Conservation (phyloP, 805 yeast species). For the Starmera pachycereana region DNA sequence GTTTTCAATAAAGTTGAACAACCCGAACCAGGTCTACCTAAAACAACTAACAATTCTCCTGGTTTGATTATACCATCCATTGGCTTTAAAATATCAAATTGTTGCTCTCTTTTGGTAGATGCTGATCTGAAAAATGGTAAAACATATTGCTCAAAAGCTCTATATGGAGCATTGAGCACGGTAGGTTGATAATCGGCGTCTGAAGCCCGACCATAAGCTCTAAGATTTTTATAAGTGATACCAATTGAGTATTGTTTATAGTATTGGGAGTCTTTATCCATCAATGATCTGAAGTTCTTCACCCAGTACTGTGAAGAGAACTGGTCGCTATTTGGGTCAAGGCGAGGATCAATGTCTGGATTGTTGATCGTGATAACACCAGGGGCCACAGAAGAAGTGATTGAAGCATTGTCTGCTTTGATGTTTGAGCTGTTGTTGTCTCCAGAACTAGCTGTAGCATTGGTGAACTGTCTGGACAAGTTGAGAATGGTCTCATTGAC, state of each 20-base stretch:
- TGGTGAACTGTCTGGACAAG: constrained; percentile 31
- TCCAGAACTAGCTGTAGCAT: background rate
- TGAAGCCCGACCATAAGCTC: constrained; percentile 50
- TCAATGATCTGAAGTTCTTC: constrained; percentile 41
- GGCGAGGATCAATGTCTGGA: constrained; percentile 22
- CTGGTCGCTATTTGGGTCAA: constrained; percentile 47
- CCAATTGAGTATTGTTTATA: constrained; percentile 49
- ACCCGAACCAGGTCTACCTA: constrained; percentile 76
- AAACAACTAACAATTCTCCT: constrained; percentile 58
- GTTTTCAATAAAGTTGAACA: constrained; percentile 60
- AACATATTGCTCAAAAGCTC: constrained; percentile 9
- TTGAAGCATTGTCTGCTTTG: constrained; percentile 1
- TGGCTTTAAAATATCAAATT: constrained; percentile 41
- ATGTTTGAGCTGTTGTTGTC: constrained; percentile 2
- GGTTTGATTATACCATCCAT: constrained; percentile 56
- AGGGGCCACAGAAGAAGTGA: constrained; percentile 4
- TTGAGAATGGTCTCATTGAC: constrained; percentile 26
- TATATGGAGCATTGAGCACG: constrained; percentile 33
- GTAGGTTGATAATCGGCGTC: constrained; percentile 62
- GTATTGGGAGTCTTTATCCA: constrained; percentile 46
- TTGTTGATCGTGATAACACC: background rate
- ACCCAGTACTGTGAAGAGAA: constrained; percentile 58
- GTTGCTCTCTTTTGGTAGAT: constrained; percentile 15
- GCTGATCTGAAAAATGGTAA: constrained; percentile 10
- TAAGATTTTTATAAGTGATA: constrained; percentile 44